Evolutionary conservation across 2,329 filamentous ascomycete genomes (phyloP), one percentile per base, ranked within the genome.

Genomic region (Aspergillus sp.): DNA sequence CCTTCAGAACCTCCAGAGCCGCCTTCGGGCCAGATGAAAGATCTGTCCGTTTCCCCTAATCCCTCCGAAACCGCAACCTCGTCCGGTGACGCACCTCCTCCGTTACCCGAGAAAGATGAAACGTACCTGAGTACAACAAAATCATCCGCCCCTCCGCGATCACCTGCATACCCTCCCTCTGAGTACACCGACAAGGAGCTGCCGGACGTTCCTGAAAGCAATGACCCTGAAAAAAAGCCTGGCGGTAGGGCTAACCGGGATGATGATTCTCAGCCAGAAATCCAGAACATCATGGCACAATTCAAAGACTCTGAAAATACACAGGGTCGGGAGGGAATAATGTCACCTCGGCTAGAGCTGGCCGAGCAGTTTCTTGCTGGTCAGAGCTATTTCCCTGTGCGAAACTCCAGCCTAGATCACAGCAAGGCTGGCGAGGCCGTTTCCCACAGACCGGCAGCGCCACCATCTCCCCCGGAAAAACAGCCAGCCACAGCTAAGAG

Each of bases 211-310:
- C 59, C 49, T 15, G 47, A 44, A 35, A 46, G 48, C 22, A 47
- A 40, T 14, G 42, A 48, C 26, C 41, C 37, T n/a, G 45, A 41
- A 10, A 35, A 78, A 31, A 73, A 68, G 45, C 62, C 61, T 37
- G 70, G 69, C 33, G 78, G 70, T 46, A 15, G 11, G 49, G 76
- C 78, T 49, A 72, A 76, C 34, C 72, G 75, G 14, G 78, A 86
- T 29, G 74, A 74, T 31, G 77, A 76, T 32, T 85, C 83, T 1
- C 75, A 77, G 37, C 80, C 81, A 4, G 91, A 98, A 63, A 95
- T 98, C 39, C 85, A 95, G 61, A 93, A 75, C 54, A 96, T 98
- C 56, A 96, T 98, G 85, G 85, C 86, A 41, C 91, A 96, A 60
- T 96, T 96, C 48, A 80, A 82, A 46, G 78, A 84, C 51, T 76